These are phyloP conservation scores for Cryptosporidium parvum DNA, from an alignment of 169 alveolate genomes.

Conservation along the genomic window DNA sequence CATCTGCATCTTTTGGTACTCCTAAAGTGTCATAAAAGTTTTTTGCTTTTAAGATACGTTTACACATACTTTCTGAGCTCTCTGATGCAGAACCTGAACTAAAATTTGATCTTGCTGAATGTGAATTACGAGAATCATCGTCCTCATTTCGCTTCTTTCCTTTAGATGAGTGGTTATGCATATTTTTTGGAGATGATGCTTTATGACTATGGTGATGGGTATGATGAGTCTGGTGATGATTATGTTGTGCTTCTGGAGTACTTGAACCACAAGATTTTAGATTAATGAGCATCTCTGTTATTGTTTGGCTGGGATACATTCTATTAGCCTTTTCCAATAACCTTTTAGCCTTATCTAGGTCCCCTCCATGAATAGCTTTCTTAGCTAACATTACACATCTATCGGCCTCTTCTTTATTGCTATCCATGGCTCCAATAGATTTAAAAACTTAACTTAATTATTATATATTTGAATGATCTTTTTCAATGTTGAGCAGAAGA, in stretches of 20 bases:
- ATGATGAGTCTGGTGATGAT: neutral
- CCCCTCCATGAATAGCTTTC: constrained; percentile 80
- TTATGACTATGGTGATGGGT: neutral
- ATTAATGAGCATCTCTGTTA: constrained; percentile 61
- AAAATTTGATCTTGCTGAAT: neutral
- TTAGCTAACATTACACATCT: constrained; percentile 82
- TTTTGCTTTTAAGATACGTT: constrained; percentile 86
- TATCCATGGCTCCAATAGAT: constrained; percentile 79
- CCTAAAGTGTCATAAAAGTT: constrained; percentile 93
- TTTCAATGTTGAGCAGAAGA: neutral
- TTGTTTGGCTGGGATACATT: constrained; percentile 84
- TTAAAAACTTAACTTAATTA: neutral
- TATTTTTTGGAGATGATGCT: neutral
- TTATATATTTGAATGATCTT: no score
- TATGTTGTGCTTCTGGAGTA: neutral
- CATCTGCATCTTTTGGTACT: constrained; percentile 88
- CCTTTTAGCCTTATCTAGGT: constrained; percentile 82
- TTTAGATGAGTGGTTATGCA: neutral
- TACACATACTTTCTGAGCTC: constrained; percentile 76
- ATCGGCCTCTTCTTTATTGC: constrained; percentile 84
- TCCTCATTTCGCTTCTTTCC: constrained; percentile 5
- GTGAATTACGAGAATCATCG: neutral
- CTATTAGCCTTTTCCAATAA: constrained; percentile 81
- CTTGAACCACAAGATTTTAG: neutral
- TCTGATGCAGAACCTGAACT: constrained; percentile 28